Evolutionary conservation across 192 early-diverging fungal genomes (phyloP).

Genomic region (Coemansia sp.): DNA sequence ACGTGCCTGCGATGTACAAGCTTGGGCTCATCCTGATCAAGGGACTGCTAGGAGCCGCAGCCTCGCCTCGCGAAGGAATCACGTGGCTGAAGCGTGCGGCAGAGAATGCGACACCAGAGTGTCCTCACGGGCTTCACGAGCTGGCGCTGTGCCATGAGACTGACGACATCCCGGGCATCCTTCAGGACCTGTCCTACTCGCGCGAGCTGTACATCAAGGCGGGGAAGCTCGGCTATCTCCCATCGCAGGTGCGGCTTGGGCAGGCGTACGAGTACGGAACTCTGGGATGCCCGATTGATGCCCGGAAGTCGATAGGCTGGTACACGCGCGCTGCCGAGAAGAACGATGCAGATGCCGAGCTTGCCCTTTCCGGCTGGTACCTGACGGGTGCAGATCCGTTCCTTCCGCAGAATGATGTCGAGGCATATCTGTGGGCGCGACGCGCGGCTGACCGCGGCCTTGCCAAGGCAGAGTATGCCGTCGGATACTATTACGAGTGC

Average conservation of each 20-base stretch:
- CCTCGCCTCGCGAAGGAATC: conserved; percentile 86
- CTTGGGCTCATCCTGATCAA: conserved; percentile 89
- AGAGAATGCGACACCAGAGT: conserved; percentile 82
- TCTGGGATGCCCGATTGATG: conserved; percentile 80
- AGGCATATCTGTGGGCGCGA: conserved; percentile 98
- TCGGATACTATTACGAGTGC: conserved; percentile 92
- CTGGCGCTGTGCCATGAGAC: conserved; percentile 84
- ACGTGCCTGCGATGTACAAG: conserved; percentile 97
- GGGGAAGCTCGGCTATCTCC: conserved; percentile 89
- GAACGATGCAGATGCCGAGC: conserved; percentile 83
- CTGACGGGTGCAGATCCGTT: conserved; percentile 90
- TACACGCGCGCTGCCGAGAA: conserved; percentile 93
- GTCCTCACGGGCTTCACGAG: conserved; percentile 93
- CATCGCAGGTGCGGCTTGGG: conserved; percentile 90
- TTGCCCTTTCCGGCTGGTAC: conserved; percentile 98
- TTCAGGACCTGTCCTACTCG: conserved; percentile 83
- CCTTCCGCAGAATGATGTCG: conserved; percentile 83
- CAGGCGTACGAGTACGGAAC: conserved; percentile 94
- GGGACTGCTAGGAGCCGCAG: conserved; percentile 71
- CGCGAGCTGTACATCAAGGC: conserved; percentile 89
- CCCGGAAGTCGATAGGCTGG: conserved; percentile 91
- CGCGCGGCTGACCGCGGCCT: conserved; percentile 93
- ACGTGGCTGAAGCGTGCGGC: conserved; percentile 94
- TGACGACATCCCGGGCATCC: conserved; percentile 65
- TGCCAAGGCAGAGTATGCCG: conserved; percentile 94